Base-by-base conservation (phyloP, 192 early-diverging fungal genomes). In the Diversispora epigaea region DNA sequence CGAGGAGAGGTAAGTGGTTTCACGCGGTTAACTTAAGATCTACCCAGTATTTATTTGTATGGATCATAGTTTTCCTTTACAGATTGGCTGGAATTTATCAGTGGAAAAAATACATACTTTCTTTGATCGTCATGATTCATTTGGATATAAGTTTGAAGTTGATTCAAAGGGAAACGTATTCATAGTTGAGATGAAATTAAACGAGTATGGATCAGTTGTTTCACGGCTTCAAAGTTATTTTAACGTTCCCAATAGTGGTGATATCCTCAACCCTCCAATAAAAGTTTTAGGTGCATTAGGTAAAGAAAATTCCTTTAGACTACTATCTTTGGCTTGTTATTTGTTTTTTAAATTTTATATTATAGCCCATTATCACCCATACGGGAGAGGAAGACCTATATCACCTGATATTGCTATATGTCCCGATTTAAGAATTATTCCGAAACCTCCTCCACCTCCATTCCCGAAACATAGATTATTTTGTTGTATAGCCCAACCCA, bases 1-100 rank as follows among this genome's bases (percentile, higher is more conserved):
- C n/a, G n/a, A n/a, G n/a, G n/a, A n/a, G n/a, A n/a, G n/a, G n/a
- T n/a, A n/a, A n/a, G n/a, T n/a, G n/a, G n/a, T n/a, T n/a, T n/a
- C n/a, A n/a, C n/a, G n/a, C n/a, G n/a, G n/a, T n/a, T n/a, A n/a
- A n/a, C n/a, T n/a, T 69, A 54, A 69, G 2, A 52, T 69, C 2
- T 0, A 15, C 25, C 49, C 5, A 69, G 25, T 69, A 55, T 69
- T 69, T 46, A 69, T 49, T 52, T 25, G 52, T 69, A 69, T 69
- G 46, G 40, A n/a, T n/a, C n/a, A n/a, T 69, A 69, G 68, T 69
- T 69, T 69, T 21, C 68, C 68, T 69, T 52, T 69, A 69, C 68
- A 69, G 68, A 69, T 69, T 52, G 68, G 68, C 49, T 69, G 68
- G 68, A 50, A 54, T 69, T 69, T 55, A 25, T 69, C 68, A 0